phyloP scores from a whole-genome alignment of 2,329 filamentous ascomycete species.

The Fusarium austroafricanum region DNA sequence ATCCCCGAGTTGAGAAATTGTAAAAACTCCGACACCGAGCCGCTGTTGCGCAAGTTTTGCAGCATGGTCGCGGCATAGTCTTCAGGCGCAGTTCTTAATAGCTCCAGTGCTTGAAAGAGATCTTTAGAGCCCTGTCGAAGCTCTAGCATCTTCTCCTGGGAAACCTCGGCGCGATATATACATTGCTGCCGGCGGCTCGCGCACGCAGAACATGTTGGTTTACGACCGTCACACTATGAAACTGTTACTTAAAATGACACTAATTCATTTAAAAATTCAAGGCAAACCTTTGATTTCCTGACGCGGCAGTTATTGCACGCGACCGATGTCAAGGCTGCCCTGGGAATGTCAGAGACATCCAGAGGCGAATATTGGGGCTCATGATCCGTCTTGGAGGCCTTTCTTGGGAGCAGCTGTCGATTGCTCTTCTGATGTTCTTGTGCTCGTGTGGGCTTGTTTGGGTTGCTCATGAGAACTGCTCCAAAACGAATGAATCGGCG shows the following conservation, averaged over 20 bases:
- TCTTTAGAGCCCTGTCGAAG: slow-evolving; percentile 8
- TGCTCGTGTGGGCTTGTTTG: slow-evolving; percentile 14
- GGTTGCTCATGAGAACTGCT: slow-evolving; percentile 2
- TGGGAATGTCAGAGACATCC: slow-evolving; percentile 4
- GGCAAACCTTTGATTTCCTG: slow-evolving; percentile 28
- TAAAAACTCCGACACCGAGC: slow-evolving; percentile 13
- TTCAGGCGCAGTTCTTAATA: background rate
- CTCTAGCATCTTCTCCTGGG: slow-evolving; percentile 18
- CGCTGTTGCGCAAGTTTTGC: background rate
- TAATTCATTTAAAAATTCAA: no score
- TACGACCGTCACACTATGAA: slow-evolving; percentile 25
- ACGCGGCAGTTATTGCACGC: slow-evolving; percentile 24
- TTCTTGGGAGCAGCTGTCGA: slow-evolving; percentile 19
- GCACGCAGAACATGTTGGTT: slow-evolving; percentile 23
- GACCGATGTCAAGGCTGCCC: slow-evolving; percentile 15
- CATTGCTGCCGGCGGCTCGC: slow-evolving; percentile 20
- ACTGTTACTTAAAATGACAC: slow-evolving; percentile 1
- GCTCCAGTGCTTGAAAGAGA: slow-evolving; percentile 14
- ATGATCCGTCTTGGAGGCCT: background rate
- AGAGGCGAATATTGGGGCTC: slow-evolving; percentile 8
- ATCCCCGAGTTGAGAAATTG: background rate
- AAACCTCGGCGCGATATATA: slow-evolving; percentile 20
- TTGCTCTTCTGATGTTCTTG: slow-evolving; percentile 17
- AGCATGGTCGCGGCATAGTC: background rate
- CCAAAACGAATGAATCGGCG: background rate